Conservation (phyloP, 176 grass and related monocot species). For the Aegilops sharonensis region DNA sequence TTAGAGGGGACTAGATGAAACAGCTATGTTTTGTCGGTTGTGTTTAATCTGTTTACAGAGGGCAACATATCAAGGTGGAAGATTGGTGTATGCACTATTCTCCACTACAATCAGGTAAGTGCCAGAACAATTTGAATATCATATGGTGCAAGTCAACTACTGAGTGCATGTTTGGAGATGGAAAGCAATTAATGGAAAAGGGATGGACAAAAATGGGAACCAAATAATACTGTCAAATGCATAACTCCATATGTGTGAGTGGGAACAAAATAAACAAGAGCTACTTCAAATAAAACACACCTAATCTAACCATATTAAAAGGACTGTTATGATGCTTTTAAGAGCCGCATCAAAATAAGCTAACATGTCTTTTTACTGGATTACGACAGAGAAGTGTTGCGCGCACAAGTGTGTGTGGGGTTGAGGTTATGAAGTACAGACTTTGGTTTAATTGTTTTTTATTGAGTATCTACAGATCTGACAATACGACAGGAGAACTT, state of each 20-base stretch:
- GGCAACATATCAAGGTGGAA: not conserved
- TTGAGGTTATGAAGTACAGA: not conserved
- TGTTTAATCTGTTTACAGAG: conserved; percentile 10
- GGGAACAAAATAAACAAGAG: not conserved
- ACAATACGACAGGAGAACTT: not conserved
- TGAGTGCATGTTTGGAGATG: not conserved
- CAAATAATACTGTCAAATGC: not conserved
- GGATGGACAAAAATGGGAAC: conserved; percentile 15
- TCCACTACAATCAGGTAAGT: not conserved
- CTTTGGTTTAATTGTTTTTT: conserved; percentile 1
- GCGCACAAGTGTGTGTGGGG: not conserved
- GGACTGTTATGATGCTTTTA: conserved; percentile 1
- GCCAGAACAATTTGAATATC: not conserved
- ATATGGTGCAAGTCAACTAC: conserved; percentile 2
- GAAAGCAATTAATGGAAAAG: conserved; percentile 8
- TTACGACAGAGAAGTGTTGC: not conserved
- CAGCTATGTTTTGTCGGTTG: not conserved
- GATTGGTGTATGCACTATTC: not conserved
- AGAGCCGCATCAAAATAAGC: not conserved
- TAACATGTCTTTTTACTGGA: not conserved
- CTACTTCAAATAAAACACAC: conserved; percentile 5
- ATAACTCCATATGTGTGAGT: conserved; percentile 14
- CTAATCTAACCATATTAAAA: conserved; percentile 15
- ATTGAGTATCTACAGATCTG: not conserved
- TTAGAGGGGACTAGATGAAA: not conserved